Conservation (phyloP, 306 rosid species). For the Clitoria ternatea region DNA sequence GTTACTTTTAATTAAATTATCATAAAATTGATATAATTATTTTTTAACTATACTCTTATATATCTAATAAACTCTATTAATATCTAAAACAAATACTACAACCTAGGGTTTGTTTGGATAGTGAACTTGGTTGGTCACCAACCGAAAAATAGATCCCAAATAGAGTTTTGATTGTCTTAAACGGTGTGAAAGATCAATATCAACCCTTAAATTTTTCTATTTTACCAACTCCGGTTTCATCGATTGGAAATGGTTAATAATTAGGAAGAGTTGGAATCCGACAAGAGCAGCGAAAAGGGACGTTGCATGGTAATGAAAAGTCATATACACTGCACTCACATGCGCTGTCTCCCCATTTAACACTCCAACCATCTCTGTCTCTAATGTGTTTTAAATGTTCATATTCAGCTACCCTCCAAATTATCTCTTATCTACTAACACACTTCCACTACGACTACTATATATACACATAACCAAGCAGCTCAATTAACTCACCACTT, state of each 20-base stretch:
- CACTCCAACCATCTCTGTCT: slow-evolving; percentile 9
- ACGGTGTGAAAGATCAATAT: too few species aligned
- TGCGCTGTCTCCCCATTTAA: slow-evolving; percentile 49
- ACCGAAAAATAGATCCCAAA: too few species aligned
- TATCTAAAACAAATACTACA: too few species aligned
- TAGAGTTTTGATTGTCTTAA: too few species aligned
- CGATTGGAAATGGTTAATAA: neutral
- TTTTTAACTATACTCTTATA: too few species aligned
- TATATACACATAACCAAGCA: neutral
- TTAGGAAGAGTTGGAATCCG: slow-evolving; percentile 24
- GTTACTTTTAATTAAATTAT: too few species aligned
- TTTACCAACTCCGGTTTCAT: too few species aligned
- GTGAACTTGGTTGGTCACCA: too few species aligned
- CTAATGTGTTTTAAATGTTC: neutral
- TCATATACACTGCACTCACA: slow-evolving; percentile 43
- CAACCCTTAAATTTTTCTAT: too few species aligned
- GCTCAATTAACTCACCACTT: neutral
- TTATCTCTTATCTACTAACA: slow-evolving; percentile 7
- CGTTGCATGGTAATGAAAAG: slow-evolving; percentile 39
- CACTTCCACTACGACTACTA: slow-evolving; percentile 8
- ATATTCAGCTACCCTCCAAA: slow-evolving; percentile 20
- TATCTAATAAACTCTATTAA: too few species aligned
- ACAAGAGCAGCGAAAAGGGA: slow-evolving; percentile 43
- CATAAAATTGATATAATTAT: too few species aligned
- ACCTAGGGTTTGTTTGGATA: too few species aligned